A percentile compares a stretch with the other conserved stretches of the same genome.
Conservation (phyloP, 2,329 filamentous ascomycete genomes). For the Penicillium palitans region DNA sequence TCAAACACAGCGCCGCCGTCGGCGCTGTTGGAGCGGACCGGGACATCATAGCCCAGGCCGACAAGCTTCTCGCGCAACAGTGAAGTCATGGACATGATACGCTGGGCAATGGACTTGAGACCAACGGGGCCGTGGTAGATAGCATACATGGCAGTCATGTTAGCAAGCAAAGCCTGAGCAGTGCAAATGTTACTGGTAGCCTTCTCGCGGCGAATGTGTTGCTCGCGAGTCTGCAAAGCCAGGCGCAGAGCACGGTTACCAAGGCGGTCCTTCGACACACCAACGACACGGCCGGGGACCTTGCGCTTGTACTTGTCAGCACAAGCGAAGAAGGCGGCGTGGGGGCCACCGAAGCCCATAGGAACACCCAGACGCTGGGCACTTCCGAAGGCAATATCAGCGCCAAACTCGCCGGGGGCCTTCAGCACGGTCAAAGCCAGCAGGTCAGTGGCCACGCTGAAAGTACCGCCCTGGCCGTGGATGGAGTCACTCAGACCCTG, state of each 20-base stretch:
- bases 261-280: conserved; percentile 85
- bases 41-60: conserved; percentile 63
- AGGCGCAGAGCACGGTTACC: conserved; percentile 79
- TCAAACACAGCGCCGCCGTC: conserved; percentile 70
- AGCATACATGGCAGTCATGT: conserved; percentile 94
- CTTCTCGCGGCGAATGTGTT: conserved; percentile 95
- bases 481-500: conserved; percentile 70
- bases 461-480: conserved; percentile 73
- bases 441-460: conserved; percentile 87
- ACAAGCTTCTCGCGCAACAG: conserved; percentile 66
- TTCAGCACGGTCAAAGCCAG: conserved; percentile 83
- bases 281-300: conserved; percentile 86
- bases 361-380: conserved; percentile 90
- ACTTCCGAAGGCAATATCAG: conserved; percentile 91
- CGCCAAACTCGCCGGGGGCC: conserved; percentile 89
- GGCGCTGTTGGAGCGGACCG: conserved; percentile 56
- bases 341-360: conserved; percentile 89
- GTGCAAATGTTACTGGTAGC: conserved; percentile 98
- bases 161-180: conserved; percentile 87
- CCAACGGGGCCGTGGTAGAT: conserved; percentile 88
- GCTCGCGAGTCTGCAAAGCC: conserved; percentile 88
- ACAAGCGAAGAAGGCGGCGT: conserved; percentile 93
- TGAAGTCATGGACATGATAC: conserved; percentile 69
- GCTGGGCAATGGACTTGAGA: conserved; percentile 78
- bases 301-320: conserved; percentile 90